A percentile compares a stretch with the other conserved stretches of the same genome.
These are phyloP conservation scores for Rhododendron ovatum DNA, from an alignment of 148 eudicot species.

Conservation along the genomic window DNA sequence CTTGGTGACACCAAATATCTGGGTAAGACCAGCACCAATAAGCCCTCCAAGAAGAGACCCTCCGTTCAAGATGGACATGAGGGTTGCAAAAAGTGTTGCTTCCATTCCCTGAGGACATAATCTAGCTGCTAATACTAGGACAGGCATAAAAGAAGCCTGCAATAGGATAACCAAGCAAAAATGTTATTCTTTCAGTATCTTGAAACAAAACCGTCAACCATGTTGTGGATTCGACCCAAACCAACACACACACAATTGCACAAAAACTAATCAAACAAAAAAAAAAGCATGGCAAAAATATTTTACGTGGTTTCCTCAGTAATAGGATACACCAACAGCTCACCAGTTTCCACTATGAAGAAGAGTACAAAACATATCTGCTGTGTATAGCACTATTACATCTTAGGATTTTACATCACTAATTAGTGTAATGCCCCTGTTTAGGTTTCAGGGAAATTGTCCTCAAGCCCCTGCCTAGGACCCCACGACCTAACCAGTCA, in stretches of 20 bases:
- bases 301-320: background rate
- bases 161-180: background rate
- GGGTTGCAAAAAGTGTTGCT: constrained; percentile 97
- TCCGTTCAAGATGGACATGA: constrained; percentile 91
- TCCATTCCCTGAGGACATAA: constrained; percentile 94
- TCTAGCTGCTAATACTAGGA: constrained; percentile 90
- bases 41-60: constrained; percentile 89
- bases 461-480: background rate
- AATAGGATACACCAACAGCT: background rate
- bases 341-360: background rate
- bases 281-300: background rate
- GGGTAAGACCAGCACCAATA: constrained; percentile 88
- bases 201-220: background rate
- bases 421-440: background rate
- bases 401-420: background rate
- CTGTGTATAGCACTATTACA: background rate
- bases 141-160: constrained; percentile 98
- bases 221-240: background rate
- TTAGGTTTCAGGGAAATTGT: background rate
- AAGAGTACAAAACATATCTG: background rate
- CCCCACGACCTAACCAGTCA: background rate
- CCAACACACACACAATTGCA: background rate
- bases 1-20: constrained; percentile 76
- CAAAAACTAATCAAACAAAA: background rate
- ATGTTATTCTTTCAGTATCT: background rate